Percentiles rank a stretch among this genome's conserved stretches.
These are phyloP conservation scores for Beauveria bassiana DNA, from an alignment of 2,329 filamentous ascomycete genomes.

Conservation along the genomic window DNA sequence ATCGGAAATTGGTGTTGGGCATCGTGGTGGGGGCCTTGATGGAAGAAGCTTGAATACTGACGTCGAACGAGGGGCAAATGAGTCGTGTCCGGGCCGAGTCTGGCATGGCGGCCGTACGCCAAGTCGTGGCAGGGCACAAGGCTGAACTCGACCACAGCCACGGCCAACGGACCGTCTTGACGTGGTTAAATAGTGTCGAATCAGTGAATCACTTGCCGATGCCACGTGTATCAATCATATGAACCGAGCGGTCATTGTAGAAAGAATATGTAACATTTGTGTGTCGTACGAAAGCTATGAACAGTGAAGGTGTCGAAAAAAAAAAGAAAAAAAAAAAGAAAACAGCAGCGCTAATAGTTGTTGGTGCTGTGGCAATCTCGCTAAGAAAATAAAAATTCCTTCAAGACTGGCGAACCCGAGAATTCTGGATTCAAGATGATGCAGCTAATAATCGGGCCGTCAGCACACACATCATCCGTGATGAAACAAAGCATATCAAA, in stretches of 20 bases:
- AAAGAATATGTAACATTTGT: neutral
- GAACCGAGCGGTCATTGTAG: neutral
- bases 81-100: neutral
- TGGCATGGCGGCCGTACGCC: neutral
- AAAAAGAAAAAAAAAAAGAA: neutral
- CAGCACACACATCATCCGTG: constrained; percentile 11
- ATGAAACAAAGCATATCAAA: neutral
- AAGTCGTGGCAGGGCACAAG: neutral
- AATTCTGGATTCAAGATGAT: constrained; percentile 18
- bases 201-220: neutral
- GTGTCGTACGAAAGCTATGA: neutral
- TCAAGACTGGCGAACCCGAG: constrained; percentile 18
- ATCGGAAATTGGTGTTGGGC: neutral
- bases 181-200: neutral
- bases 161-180: neutral
- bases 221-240: too few relatives aligned
- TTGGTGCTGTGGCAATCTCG: neutral
- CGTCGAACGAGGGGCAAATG: neutral
- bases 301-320: neutral
- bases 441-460: constrained; percentile 9
- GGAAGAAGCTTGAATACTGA: neutral
- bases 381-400: constrained; percentile 18
- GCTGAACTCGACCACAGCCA: neutral
- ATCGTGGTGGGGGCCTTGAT: neutral
- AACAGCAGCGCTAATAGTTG: neutral